Evolutionary conservation across 805 yeast species (phyloP).

Genomic region (Blastobotrys peoriensis): DNA sequence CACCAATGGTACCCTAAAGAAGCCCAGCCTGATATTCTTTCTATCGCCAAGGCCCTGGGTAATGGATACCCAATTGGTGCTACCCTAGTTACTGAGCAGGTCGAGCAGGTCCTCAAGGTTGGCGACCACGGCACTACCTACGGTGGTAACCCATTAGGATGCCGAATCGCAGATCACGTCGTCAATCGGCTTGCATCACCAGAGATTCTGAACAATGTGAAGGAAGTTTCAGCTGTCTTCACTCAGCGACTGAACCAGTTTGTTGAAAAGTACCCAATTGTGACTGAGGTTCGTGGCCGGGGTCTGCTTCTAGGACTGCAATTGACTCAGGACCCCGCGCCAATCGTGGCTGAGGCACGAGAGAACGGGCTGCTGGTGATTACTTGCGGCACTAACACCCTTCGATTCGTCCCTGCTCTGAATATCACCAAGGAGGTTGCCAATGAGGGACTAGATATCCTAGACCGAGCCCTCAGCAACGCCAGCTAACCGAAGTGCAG

Average conservation of each 20-base stretch:
- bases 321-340: constrained; percentile 55
- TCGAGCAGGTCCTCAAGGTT: constrained; percentile 64
- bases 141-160: constrained; percentile 94
- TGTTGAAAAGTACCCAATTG: constrained; percentile 53
- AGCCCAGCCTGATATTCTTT: constrained; percentile 91
- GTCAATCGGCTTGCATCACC: constrained; percentile 57
- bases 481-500: no score
- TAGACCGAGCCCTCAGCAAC: constrained; percentile 52
- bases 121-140: constrained; percentile 99
- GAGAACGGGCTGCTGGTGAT: constrained; percentile 77
- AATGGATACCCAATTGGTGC: constrained; percentile 97
- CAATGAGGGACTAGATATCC: constrained; percentile 62
- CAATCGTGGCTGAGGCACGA: constrained; percentile 62
- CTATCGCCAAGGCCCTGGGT: constrained; percentile 94
- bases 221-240: constrained; percentile 53
- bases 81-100: constrained; percentile 74
- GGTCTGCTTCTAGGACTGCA: constrained; percentile 86
- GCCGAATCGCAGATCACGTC: constrained; percentile 74
- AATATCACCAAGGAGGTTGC: constrained; percentile 69
- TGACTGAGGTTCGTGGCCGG: constrained; percentile 73
- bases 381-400: constrained; percentile 87
- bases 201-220: constrained; percentile 56
- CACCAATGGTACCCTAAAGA: constrained; percentile 66
- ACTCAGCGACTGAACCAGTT: constrained; percentile 34
- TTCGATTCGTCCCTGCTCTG: constrained; percentile 89